These are phyloP conservation scores for Colletotrichum agaves DNA, from an alignment of 2,329 filamentous ascomycete species.

Conservation along the genomic window DNA sequence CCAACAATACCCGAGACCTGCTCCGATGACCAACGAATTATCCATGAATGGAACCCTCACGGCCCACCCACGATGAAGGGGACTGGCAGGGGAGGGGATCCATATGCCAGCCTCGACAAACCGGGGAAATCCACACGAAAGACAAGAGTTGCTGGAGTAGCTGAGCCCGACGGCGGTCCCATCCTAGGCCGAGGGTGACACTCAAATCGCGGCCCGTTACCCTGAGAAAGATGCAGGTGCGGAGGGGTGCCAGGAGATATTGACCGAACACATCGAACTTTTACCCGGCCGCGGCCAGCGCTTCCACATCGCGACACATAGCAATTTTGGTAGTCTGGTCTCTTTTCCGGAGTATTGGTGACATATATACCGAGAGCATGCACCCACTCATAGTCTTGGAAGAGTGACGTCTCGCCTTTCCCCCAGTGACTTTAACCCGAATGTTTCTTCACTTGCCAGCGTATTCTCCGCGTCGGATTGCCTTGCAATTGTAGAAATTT, in stretches of 20 bases:
- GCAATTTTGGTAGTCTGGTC: background rate
- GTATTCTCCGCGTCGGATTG: background rate
- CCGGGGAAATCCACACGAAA: slow-evolving; percentile 27
- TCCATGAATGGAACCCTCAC: slow-evolving; percentile 30
- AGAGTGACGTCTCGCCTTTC: slow-evolving; percentile 1
- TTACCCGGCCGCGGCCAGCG: slow-evolving; percentile 11
- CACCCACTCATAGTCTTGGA: background rate
- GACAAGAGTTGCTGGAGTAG: slow-evolving; percentile 5
- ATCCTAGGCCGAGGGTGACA: slow-evolving; percentile 18
- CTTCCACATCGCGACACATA: slow-evolving; percentile 10
- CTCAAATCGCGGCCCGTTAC: background rate
- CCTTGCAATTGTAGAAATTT: background rate
- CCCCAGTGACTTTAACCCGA: background rate
- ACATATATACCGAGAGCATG: slow-evolving; percentile 31
- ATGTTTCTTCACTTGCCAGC: background rate
- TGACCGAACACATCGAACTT: slow-evolving; percentile 12
- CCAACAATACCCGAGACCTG: slow-evolving; percentile 31
- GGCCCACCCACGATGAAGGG: slow-evolving; percentile 18
- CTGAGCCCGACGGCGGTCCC: slow-evolving; percentile 11
- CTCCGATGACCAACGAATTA: slow-evolving; percentile 29
- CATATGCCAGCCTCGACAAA: slow-evolving; percentile 8
- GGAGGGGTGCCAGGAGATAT: background rate
- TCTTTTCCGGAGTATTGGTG: background rate
- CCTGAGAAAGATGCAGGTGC: background rate
- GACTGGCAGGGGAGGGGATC: background rate